Conservation (phyloP, 495 filamentous ascomycete species). For the Talaromyces borbonicus region DNA sequence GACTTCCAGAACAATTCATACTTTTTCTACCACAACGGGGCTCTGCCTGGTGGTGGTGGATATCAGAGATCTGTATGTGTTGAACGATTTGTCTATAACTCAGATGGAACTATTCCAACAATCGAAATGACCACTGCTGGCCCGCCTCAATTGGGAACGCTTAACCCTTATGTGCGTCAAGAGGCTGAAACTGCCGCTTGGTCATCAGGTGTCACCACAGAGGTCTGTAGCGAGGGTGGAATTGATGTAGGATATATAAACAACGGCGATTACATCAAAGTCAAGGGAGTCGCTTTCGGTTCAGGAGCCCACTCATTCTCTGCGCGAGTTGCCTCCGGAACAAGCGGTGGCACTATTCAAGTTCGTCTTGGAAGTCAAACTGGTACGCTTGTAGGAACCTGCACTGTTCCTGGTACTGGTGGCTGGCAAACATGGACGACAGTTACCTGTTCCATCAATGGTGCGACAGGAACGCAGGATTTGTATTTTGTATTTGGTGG, state of each 20-base stretch:
- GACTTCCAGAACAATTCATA: slow-evolving; percentile 20
- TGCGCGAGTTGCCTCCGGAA: slow-evolving; percentile 9
- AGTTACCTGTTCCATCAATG: slow-evolving; percentile 1
- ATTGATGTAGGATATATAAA: slow-evolving; percentile 11
- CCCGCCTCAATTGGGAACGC: slow-evolving; percentile 6
- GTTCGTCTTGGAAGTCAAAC: slow-evolving; percentile 8
- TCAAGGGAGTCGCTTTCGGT: slow-evolving; percentile 15
- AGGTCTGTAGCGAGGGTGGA: slow-evolving; percentile 12
- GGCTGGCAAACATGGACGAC: slow-evolving; percentile 15
- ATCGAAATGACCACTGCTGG: slow-evolving; percentile 17
- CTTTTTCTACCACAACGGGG: slow-evolving; percentile 25
- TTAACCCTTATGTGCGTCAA: slow-evolving; percentile 12
- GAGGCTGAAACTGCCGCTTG: slow-evolving; percentile 13
- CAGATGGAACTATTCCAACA: slow-evolving; percentile 19
- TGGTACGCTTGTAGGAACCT: slow-evolving; percentile 10
- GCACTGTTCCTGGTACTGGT: slow-evolving; percentile 9
- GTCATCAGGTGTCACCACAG: slow-evolving; percentile 10
- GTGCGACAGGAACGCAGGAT: neutral
- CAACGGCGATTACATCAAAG: slow-evolving; percentile 15
- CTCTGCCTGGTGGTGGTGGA: slow-evolving; percentile 18
- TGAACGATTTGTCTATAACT: slow-evolving; percentile 17
- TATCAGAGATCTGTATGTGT: slow-evolving; percentile 17
- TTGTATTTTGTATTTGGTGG: neutral
- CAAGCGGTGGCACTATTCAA: slow-evolving; percentile 10
- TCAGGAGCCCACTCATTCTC: slow-evolving; percentile 4